phyloP scores from a whole-genome alignment of 768 basidiomycete genomes.

The Cyclocybe cylindracea region DNA sequence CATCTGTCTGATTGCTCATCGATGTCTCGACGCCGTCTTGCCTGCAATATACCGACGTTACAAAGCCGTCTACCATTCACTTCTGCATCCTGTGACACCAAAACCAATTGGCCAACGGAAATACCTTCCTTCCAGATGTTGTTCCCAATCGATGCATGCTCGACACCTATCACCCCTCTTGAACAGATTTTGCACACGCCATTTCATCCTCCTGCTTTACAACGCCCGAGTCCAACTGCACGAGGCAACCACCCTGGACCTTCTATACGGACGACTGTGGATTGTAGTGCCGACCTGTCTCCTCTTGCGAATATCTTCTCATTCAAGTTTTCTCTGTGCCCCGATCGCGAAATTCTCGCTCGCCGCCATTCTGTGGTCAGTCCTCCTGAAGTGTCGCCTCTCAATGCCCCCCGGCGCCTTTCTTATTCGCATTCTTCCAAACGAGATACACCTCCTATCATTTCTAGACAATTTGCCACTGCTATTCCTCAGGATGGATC shows the following conservation, averaged over 20 bases:
- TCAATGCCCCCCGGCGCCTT: constrained; percentile 12
- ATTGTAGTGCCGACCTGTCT: neutral
- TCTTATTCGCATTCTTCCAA: constrained; percentile 8
- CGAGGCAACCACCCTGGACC: neutral
- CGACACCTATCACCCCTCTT: constrained; percentile 9
- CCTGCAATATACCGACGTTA: constrained; percentile 1
- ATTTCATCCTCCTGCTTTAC: constrained; percentile 5
- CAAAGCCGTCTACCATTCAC: neutral
- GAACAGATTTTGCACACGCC: constrained; percentile 13
- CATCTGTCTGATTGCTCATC: neutral
- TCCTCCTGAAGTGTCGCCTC: constrained; percentile 5
- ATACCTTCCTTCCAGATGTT: too few relatives aligned
- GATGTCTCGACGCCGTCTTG: neutral
- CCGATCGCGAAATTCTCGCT: neutral
- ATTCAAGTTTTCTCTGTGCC: neutral
- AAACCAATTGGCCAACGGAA: neutral
- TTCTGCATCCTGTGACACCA: neutral
- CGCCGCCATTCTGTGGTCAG: constrained; percentile 9
- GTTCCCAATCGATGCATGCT: neutral
- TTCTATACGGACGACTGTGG: neutral
- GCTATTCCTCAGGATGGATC: neutral
- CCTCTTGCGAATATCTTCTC: neutral
- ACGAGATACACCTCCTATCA: neutral
- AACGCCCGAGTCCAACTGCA: neutral
- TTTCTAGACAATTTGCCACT: neutral